Evolutionary conservation across 1,139 yeast species (phyloP).

Genomic region (Taphrina deformans): DNA sequence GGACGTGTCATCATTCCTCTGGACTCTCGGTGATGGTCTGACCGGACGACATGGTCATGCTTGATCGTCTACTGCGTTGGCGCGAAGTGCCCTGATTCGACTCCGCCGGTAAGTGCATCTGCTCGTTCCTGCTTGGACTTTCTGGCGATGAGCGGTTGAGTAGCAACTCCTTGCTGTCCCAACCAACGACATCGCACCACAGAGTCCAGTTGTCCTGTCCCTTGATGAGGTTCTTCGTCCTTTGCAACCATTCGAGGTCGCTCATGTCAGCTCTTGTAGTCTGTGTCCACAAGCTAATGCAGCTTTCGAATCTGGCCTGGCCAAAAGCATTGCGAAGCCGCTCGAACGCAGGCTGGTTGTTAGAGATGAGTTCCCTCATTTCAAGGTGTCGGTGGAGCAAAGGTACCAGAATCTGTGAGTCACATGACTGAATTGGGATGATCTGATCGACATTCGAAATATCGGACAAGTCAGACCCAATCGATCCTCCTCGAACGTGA

Average conservation of each 20-base stretch:
- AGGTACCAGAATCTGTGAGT: conserved; percentile 19
- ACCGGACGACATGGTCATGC: background rate
- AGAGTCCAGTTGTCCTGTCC: conserved; percentile 25
- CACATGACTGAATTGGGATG: conserved; percentile 27
- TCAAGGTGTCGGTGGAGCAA: conserved; percentile 27
- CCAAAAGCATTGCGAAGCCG: conserved; percentile 8
- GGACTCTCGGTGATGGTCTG: background rate
- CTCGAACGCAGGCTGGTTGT: conserved; percentile 1
- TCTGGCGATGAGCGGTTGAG: background rate
- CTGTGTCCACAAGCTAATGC: conserved; percentile 14
- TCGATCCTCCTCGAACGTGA: conserved; percentile 27
- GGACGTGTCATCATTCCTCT: background rate
- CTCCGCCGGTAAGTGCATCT: background rate
- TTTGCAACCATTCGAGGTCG: conserved; percentile 17
- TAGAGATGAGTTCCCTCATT: conserved; percentile 17
- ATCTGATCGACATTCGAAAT: conserved; percentile 18
- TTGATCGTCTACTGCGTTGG: background rate
- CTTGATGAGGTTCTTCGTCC: conserved; percentile 6
- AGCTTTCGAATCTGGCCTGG: background rate
- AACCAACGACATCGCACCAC: conserved; percentile 30
- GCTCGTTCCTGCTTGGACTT: background rate
- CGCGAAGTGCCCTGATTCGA: background rate
- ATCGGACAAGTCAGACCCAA: background rate
- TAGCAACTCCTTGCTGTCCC: conserved; percentile 17
- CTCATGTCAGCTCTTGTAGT: conserved; percentile 18